A percentile compares a stretch with the other conserved stretches of the same genome.
phyloP scores from a whole-genome alignment of 768 basidiomycete species.

The Macrolepiota albuminosa region DNA sequence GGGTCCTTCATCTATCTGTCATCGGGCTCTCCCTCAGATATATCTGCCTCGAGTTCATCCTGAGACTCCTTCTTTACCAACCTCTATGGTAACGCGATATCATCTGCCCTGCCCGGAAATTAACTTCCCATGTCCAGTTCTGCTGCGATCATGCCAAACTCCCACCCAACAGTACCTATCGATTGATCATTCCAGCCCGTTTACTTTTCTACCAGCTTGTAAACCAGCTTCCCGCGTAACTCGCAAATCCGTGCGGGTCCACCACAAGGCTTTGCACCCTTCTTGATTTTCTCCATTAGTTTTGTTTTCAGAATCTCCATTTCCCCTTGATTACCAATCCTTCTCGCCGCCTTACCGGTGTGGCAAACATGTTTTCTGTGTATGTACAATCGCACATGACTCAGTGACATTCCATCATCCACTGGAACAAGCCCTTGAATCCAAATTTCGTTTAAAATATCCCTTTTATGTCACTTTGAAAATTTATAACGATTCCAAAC shows the following conservation, averaged over 20 bases:
- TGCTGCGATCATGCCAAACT: slow-evolving; percentile 11
- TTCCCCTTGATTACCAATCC: slow-evolving; percentile 5
- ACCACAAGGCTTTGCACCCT: slow-evolving; percentile 5
- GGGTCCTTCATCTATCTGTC: not conserved
- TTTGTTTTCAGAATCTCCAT: not conserved
- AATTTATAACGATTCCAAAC: not conserved
- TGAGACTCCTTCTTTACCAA: not conserved
- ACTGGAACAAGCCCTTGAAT: not conserved
- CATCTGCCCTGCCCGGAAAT: slow-evolving; percentile 27
- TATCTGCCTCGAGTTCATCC: slow-evolving; percentile 5
- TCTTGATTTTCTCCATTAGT: slow-evolving; percentile 9
- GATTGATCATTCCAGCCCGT: slow-evolving; percentile 7
- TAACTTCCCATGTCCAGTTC: slow-evolving; percentile 25
- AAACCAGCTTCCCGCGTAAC: not conserved
- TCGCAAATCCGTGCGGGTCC: not conserved
- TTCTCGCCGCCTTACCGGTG: not conserved
- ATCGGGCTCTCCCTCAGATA: not conserved
- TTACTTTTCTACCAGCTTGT: not conserved
- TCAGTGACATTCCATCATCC: not conserved
- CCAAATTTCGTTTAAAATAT: not conserved
- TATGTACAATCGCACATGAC: slow-evolving; percentile 11
- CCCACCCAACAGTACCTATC: slow-evolving; percentile 13
- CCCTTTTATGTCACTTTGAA: not conserved
- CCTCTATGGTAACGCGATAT: not conserved
- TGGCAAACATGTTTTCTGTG: not conserved